Evolutionary conservation across 192 early-diverging fungal genomes (phyloP).

Genomic region (Backusella mclennaniae): DNA sequence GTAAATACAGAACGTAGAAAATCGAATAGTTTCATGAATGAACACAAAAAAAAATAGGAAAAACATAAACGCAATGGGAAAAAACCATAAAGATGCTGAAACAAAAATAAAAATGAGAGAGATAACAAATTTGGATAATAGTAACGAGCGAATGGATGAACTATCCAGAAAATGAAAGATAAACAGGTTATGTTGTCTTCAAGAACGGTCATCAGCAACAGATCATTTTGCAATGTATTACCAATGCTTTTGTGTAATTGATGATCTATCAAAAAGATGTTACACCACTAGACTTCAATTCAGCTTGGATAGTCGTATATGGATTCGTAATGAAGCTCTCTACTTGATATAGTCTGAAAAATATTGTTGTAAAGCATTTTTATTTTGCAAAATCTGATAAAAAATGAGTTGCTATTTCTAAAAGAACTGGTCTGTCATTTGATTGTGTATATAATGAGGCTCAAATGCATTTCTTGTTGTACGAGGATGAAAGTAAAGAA

Average conservation of each 20-base stretch:
- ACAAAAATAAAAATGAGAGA: not conserved
- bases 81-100: not conserved
- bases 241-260: not conserved
- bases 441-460: not conserved
- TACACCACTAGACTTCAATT: not conserved
- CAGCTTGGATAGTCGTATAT: not conserved
- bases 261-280: not conserved
- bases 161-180: not conserved
- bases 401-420: not conserved
- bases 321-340: not conserved
- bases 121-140: constrained; percentile 1
- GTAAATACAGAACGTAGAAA: constrained; percentile 1
- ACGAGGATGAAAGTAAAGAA: not conserved
- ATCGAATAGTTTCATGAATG: not conserved
- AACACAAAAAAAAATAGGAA: not conserved
- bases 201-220: not conserved
- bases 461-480: not conserved
- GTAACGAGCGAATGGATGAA: not conserved
- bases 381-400: not conserved
- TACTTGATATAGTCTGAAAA: not conserved
- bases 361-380: not conserved
- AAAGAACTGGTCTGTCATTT: not conserved
- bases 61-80: not conserved
- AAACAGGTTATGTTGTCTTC: not conserved
- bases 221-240: not conserved